phyloP scores from a whole-genome alignment of 179 eudicot genomes.

The Vitellaria paradoxa region DNA sequence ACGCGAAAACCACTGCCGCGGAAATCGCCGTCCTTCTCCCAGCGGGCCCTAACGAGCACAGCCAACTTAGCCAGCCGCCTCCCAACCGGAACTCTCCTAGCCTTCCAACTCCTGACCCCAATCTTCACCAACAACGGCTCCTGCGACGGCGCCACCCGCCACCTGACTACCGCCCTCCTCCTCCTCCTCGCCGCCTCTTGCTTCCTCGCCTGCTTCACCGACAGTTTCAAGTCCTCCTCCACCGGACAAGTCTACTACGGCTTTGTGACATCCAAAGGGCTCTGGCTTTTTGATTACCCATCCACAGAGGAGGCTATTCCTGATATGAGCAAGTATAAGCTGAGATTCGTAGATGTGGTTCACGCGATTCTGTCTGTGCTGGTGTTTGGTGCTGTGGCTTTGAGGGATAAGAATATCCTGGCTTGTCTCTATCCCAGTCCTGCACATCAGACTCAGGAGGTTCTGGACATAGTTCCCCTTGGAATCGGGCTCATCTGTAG shows the following conservation, averaged over 20 bases:
- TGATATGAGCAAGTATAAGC: conserved; percentile 44
- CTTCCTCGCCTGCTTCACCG: conserved; percentile 75
- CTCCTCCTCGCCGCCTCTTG: conserved; percentile 50
- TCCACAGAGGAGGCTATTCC: conserved; percentile 11
- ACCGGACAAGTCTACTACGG: conserved; percentile 65
- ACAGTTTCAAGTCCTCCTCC: conserved; percentile 53
- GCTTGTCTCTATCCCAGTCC: conserved; percentile 69
- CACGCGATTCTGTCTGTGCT: conserved; percentile 65
- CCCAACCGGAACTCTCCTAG: conserved; percentile 84
- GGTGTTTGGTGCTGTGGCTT: conserved; percentile 66
- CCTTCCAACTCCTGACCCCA: conserved; percentile 85
- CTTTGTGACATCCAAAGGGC: conserved; percentile 59
- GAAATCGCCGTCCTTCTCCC: conserved; percentile 26
- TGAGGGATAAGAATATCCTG: conserved; percentile 63
- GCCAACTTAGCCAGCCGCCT: conserved; percentile 81
- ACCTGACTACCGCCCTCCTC: conserved; percentile 52
- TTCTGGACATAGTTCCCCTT: conserved; percentile 59
- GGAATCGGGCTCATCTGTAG: conserved; percentile 72
- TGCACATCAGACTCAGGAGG: conserved; percentile 43
- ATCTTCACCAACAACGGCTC: conserved; percentile 72
- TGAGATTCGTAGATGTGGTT: conserved; percentile 54
- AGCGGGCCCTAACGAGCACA: conserved; percentile 51
- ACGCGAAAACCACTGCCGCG: not conserved
- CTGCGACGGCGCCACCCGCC: conserved; percentile 57
- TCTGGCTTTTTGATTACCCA: conserved; percentile 59